Conservation (phyloP, 2,329 filamentous ascomycete genomes). For the Nemania abortiva region DNA sequence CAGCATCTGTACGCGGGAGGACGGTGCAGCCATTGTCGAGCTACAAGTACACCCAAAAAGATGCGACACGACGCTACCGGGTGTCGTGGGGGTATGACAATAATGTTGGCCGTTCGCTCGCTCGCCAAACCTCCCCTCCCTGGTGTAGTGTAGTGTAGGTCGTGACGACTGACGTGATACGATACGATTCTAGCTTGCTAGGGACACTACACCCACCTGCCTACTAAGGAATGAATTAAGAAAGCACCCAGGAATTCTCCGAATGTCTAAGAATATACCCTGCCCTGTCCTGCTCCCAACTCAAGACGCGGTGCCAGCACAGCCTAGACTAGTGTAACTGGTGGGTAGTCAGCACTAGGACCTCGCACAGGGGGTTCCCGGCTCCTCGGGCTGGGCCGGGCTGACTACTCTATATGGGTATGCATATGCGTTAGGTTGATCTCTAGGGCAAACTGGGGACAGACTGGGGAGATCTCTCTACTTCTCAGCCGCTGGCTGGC, state of each 20-base stretch:
- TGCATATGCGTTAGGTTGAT: neutral
- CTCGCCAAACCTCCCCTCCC: neutral
- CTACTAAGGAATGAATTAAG: neutral
- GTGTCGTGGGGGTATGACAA: constrained; percentile 17
- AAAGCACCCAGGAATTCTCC: constrained; percentile 24
- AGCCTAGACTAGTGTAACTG: neutral
- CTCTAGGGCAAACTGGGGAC: neutral
- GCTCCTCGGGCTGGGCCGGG: constrained; percentile 28
- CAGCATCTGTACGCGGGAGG: neutral
- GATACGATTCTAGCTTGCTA: neutral
- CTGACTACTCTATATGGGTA: neutral
- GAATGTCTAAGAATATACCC: constrained; percentile 32
- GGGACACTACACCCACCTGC: constrained; percentile 2
- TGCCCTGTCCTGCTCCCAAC: constrained; percentile 7
- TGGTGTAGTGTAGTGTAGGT: neutral
- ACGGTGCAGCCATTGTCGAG: constrained; percentile 11
- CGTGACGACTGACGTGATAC: constrained; percentile 12
- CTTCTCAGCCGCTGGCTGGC: neutral
- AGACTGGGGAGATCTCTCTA: neutral
- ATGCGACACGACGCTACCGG: constrained; percentile 11
- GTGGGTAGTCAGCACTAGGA: constrained; percentile 26
- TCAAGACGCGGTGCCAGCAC: constrained; percentile 1
- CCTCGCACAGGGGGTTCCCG: constrained; percentile 28
- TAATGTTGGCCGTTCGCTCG: neutral
- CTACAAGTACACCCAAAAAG: constrained; percentile 1